These are phyloP conservation scores for Neotropicomus parvogracilis DNA, from an alignment of 1,284 basidiomycete genomes.

Conservation along the genomic window DNA sequence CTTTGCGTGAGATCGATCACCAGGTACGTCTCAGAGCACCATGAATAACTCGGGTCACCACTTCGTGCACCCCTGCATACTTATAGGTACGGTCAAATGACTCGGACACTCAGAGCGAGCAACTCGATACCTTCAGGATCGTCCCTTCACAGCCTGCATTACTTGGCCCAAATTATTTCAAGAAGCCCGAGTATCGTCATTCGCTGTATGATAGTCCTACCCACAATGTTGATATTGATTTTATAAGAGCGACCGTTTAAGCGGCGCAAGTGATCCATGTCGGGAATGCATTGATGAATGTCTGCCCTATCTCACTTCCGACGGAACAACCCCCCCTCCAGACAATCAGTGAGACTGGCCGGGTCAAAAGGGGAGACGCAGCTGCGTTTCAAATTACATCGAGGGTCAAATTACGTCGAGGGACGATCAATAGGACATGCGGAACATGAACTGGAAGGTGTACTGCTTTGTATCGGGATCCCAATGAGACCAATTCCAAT, in stretches of 20 bases:
- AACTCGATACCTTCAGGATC: no score
- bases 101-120: no score
- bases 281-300: conserved; percentile 4
- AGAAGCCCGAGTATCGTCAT: background rate
- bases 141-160: no score
- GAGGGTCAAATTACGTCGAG: conserved; percentile 25
- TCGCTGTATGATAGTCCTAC: background rate
- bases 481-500: conserved; percentile 97
- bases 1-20: background rate
- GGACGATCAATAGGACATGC: conserved; percentile 39
- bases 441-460: conserved; percentile 93
- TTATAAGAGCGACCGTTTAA: background rate
- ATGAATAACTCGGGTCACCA: background rate
- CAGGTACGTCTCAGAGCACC: background rate
- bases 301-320: background rate
- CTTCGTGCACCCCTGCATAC: no score
- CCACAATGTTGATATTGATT: background rate
- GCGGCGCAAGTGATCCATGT: conserved; percentile 16
- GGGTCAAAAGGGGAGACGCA: background rate
- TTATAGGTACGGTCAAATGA: no score
- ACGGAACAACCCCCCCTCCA: conserved; percentile 24
- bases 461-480: conserved; percentile 95
- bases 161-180: background rate
- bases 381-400: conserved; percentile 25
- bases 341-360: background rate